phyloP scores from a whole-genome alignment of 2,329 filamentous ascomycete genomes.

The Mycosphaerella sp. region DNA sequence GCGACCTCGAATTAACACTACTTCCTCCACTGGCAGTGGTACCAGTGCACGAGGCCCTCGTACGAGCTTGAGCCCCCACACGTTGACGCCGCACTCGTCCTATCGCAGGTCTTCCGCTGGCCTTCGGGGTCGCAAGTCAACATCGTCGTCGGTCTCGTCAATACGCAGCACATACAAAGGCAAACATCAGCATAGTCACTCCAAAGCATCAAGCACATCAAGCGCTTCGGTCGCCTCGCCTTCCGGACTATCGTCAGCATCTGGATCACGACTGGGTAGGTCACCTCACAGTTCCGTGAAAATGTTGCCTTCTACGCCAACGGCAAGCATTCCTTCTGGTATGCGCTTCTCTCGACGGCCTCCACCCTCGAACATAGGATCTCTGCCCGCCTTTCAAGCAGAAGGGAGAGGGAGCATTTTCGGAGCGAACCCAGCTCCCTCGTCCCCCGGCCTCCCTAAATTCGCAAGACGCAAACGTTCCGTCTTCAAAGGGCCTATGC shows the following conservation, averaged over 20 bases:
- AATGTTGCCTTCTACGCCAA: slow-evolving; percentile 87
- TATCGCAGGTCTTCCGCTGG: slow-evolving; percentile 77
- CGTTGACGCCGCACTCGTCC: slow-evolving; percentile 79
- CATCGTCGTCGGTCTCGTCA: slow-evolving; percentile 88
- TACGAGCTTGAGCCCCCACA: slow-evolving; percentile 61
- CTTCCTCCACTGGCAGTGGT: slow-evolving; percentile 31
- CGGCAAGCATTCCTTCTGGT: slow-evolving; percentile 64
- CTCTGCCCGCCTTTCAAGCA: slow-evolving; percentile 23
- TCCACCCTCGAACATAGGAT: slow-evolving; percentile 29
- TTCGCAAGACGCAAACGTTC: slow-evolving; percentile 78
- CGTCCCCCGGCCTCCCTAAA: slow-evolving; percentile 54
- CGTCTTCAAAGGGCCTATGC: slow-evolving; percentile 72
- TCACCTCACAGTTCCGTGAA: slow-evolving; percentile 89
- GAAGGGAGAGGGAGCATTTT: slow-evolving; percentile 25
- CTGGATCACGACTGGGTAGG: slow-evolving; percentile 55
- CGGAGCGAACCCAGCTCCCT: slow-evolving; percentile 39
- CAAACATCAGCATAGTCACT: slow-evolving; percentile 71
- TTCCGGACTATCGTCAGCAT: slow-evolving; percentile 42
- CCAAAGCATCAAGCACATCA: slow-evolving; percentile 89
- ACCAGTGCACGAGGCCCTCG: slow-evolving; percentile 34
- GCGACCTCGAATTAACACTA: slow-evolving; percentile 41
- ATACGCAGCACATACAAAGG: slow-evolving; percentile 86
- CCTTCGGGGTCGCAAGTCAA: slow-evolving; percentile 86
- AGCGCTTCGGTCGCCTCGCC: slow-evolving; percentile 59
- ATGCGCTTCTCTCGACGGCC: slow-evolving; percentile 56